Evolutionary conservation across 1,139 yeast species (phyloP).

Genomic region (Saccharomyces pastorianus): DNA sequence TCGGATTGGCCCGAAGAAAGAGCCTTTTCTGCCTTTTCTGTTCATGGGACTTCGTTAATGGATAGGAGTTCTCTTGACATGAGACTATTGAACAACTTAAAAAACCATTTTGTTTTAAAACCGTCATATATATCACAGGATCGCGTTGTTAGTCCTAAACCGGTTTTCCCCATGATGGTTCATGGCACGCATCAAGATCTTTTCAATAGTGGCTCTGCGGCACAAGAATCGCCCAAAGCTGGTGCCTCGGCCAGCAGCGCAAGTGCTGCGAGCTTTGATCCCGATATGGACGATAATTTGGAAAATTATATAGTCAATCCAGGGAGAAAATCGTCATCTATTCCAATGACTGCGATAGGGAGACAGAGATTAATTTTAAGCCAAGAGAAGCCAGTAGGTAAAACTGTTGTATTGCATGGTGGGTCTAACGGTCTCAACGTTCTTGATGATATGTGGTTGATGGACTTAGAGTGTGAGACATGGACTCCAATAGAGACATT

Average conservation of each 20-base stretch:
- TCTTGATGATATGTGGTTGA: conserved; percentile 42
- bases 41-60: conserved; percentile 7
- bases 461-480: conserved; percentile 34
- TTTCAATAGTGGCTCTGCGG: background rate
- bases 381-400: background rate
- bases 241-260: background rate
- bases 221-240: background rate
- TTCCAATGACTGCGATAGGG: background rate
- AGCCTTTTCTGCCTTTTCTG: conserved; percentile 31
- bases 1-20: conserved; percentile 29
- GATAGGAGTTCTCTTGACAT: conserved; percentile 4
- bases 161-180: background rate
- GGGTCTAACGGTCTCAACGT: conserved; percentile 38
- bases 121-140: background rate
- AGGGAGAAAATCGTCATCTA: background rate
- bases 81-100: conserved; percentile 7
- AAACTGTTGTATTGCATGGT: conserved; percentile 36
- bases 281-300: background rate
- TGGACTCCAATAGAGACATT: conserved; percentile 33
- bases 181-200: background rate
- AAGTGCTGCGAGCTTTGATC: background rate
- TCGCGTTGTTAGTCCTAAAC: background rate
- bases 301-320: background rate
- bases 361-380: background rate
- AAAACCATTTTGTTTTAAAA: background rate